These are phyloP conservation scores for Sapria himalayana DNA, from an alignment of 345 rosid genomes.

Conservation along the genomic window DNA sequence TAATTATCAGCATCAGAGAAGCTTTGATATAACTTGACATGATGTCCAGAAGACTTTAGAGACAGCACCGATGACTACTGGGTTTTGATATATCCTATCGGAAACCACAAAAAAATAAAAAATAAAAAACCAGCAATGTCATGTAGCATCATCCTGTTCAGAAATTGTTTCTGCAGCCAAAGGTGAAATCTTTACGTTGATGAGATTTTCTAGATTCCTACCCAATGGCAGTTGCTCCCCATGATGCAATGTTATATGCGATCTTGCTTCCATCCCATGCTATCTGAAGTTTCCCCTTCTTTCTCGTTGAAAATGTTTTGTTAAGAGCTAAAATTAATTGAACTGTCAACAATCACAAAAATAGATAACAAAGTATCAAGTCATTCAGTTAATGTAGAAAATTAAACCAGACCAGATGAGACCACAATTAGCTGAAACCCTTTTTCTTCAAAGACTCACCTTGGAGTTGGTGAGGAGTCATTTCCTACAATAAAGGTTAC, in stretches of 20 bases:
- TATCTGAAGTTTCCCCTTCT: conserved; percentile 82
- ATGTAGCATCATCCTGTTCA: not conserved
- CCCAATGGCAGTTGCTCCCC: conserved; percentile 98
- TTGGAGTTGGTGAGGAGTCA: conserved; percentile 85
- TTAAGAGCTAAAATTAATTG: conserved; percentile 41
- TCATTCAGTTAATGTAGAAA: conserved; percentile 1
- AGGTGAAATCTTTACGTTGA: not conserved
- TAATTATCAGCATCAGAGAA: conserved; percentile 55
- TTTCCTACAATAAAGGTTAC: conserved; percentile 23
- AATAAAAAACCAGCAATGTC: not conserved
- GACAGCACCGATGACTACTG: conserved; percentile 48
- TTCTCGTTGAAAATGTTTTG: conserved; percentile 70
- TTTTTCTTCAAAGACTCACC: conserved; percentile 21
- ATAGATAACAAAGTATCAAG: not conserved
- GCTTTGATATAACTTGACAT: conserved; percentile 62
- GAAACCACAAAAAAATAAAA: not conserved
- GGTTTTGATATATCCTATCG: conserved; percentile 85
- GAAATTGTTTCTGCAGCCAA: not conserved
- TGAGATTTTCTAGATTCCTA: conserved; percentile 9
- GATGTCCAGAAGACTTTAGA: conserved; percentile 85
- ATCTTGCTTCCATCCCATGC: conserved; percentile 99
- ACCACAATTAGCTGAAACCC: not conserved
- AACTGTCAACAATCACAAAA: too few species aligned
- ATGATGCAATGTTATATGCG: conserved; percentile 76
- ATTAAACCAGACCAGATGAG: not conserved